Conservation (phyloP, 768 basidiomycete species). For the Hypholoma sublateritium region DNA sequence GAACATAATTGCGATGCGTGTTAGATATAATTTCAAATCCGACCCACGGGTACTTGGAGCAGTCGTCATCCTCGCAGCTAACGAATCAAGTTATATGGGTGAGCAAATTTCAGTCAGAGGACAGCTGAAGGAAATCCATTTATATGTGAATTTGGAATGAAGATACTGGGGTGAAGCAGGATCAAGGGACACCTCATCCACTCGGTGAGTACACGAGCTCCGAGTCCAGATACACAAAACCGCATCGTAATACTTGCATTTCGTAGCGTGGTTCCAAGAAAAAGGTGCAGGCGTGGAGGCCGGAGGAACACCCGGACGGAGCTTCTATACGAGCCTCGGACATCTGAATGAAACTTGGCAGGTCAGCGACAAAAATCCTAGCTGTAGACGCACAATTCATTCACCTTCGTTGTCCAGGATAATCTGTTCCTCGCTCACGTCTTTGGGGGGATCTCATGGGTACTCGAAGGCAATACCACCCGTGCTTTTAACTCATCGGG, state of each 20-base stretch:
- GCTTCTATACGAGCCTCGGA: slow-evolving; percentile 83
- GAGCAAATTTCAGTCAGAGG: slow-evolving; percentile 8
- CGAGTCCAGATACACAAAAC: too few relatives aligned
- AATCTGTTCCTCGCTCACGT: slow-evolving; percentile 70
- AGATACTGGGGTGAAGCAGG: slow-evolving; percentile 48
- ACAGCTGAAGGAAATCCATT: not conserved
- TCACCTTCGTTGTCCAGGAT: slow-evolving; percentile 40
- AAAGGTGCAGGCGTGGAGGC: slow-evolving; percentile 63
- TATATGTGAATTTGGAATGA: not conserved
- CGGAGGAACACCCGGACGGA: slow-evolving; percentile 58
- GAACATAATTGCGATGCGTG: not conserved
- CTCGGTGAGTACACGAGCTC: slow-evolving; percentile 45
- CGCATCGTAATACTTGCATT: not conserved
- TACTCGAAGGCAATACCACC: slow-evolving; percentile 68
- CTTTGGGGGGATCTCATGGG: slow-evolving; percentile 74
- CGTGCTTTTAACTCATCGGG: slow-evolving; percentile 60
- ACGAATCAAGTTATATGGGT: slow-evolving; percentile 67
- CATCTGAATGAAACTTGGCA: slow-evolving; percentile 80
- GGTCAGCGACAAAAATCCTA: slow-evolving; percentile 34
- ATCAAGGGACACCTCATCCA: slow-evolving; percentile 78
- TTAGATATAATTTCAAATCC: slow-evolving; percentile 70
- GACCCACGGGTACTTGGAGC: slow-evolving; percentile 69
- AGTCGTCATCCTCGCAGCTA: slow-evolving; percentile 58
- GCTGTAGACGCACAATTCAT: not conserved
- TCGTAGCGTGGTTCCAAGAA: slow-evolving; percentile 81